Percentiles rank a stretch among this genome's conserved stretches.
Conservation (phyloP, 768 basidiomycete species). For the Leccinum sublutescens region DNA sequence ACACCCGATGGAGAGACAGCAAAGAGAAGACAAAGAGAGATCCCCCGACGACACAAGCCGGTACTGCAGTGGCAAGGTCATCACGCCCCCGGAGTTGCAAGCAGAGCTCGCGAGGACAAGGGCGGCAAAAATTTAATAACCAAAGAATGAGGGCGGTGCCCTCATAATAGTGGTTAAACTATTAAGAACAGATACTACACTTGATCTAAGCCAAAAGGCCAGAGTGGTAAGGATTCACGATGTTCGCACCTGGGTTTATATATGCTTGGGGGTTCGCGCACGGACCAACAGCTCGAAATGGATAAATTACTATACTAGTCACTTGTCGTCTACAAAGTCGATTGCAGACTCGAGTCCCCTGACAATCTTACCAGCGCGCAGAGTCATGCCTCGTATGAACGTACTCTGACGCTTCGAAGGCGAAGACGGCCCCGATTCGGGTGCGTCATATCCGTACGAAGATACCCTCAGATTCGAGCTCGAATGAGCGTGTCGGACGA, state of each 20-base stretch:
- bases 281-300: slow-evolving; percentile 14
- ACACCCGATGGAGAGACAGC: neutral
- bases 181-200: slow-evolving; percentile 76
- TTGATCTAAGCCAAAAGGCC: slow-evolving; percentile 76
- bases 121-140: slow-evolving; percentile 46
- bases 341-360: slow-evolving; percentile 39
- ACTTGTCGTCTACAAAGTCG: slow-evolving; percentile 39
- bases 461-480: slow-evolving; percentile 25
- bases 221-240: slow-evolving; percentile 23
- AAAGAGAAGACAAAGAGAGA: too few relatives aligned
- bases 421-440: slow-evolving; percentile 10
- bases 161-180: slow-evolving; percentile 59
- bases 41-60: too few relatives aligned
- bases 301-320: neutral
- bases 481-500: slow-evolving; percentile 25
- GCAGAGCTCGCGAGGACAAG: slow-evolving; percentile 32
- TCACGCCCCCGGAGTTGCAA: slow-evolving; percentile 37
- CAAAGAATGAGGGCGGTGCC: slow-evolving; percentile 52
- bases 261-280: slow-evolving; percentile 12
- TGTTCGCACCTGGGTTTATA: neutral
- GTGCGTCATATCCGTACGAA: slow-evolving; percentile 14
- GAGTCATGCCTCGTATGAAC: slow-evolving; percentile 35
- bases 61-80: too few relatives aligned
- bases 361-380: slow-evolving; percentile 37
- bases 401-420: slow-evolving; percentile 27